Evolutionary conservation across 306 rosid species (phyloP).

Genomic region (Vachellia pachyceras): DNA sequence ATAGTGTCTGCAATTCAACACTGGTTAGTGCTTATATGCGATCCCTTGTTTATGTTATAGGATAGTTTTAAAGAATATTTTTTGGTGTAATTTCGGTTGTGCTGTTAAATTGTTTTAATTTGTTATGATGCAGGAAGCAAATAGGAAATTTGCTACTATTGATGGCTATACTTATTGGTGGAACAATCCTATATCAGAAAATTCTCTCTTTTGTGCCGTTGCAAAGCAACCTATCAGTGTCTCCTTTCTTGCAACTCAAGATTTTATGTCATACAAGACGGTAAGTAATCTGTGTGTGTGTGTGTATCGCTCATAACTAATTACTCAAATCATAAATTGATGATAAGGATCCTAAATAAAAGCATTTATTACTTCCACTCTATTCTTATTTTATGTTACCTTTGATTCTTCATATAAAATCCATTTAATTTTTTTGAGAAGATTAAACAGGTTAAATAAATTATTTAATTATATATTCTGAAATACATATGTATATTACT

Average conservation of each 20-base stretch:
- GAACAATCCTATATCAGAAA: background rate
- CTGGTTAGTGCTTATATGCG: background rate
- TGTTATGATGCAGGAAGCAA: background rate
- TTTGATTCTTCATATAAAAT: no score
- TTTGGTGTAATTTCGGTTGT: background rate
- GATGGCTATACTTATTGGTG: background rate
- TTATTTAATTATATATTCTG: no score
- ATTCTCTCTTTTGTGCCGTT: background rate
- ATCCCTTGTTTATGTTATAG: background rate
- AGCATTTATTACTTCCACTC: background rate
- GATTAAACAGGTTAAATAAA: no score
- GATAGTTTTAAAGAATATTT: background rate
- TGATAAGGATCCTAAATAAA: background rate
- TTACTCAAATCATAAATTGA: background rate
- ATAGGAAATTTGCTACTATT: background rate
- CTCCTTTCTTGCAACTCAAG: background rate
- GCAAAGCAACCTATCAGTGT: background rate
- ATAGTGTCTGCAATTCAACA: background rate
- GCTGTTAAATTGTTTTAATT: background rate
- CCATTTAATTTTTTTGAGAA: no score
- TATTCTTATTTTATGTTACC: background rate
- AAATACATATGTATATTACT: no score
- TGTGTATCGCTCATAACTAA: background rate
- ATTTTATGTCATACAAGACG: background rate
- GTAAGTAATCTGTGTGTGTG: background rate